phyloP scores from a whole-genome alignment of 2,329 filamentous ascomycete genomes.

The Nemania sp. region DNA sequence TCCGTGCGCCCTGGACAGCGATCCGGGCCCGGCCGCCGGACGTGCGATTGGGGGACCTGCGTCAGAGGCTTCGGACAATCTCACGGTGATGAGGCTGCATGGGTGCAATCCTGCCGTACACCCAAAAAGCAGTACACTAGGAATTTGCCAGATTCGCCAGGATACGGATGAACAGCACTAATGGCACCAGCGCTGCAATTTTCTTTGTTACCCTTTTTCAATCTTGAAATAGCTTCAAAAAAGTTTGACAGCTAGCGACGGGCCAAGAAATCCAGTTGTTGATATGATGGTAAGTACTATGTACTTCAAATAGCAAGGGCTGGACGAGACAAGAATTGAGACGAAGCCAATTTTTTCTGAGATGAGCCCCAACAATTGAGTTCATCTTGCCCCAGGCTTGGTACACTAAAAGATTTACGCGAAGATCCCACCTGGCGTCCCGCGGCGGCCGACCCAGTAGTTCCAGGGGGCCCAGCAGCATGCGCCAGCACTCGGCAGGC shows the following conservation, averaged over 20 bases:
- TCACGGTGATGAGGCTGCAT: conserved; percentile 7
- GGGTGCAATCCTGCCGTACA: too few relatives aligned
- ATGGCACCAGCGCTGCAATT: too few relatives aligned
- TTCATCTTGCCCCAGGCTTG: conserved; percentile 17
- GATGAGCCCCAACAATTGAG: conserved; percentile 39
- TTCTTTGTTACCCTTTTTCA: too few relatives aligned
- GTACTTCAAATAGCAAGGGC: conserved; percentile 14
- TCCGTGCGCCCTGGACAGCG: neutral
- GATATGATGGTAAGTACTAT: conserved; percentile 1
- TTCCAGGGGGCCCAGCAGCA: conserved; percentile 17
- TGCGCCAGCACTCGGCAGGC: neutral
- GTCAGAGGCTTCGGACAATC: conserved; percentile 13
- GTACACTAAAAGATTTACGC: neutral
- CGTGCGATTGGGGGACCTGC: conserved; percentile 25
- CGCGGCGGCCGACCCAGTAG: too few relatives aligned
- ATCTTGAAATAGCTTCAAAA: too few relatives aligned
- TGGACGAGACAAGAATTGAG: neutral
- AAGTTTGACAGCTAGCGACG: too few relatives aligned
- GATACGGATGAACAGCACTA: too few relatives aligned
- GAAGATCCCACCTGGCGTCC: conserved; percentile 9
- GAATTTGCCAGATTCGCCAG: too few relatives aligned
- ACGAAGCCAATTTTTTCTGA: conserved; percentile 6
- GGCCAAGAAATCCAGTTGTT: neutral
- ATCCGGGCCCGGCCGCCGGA: conserved; percentile 10
- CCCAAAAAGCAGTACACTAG: too few relatives aligned